phyloP scores from a whole-genome alignment of 768 basidiomycete genomes.

The Rhodotorula diobovata region DNA sequence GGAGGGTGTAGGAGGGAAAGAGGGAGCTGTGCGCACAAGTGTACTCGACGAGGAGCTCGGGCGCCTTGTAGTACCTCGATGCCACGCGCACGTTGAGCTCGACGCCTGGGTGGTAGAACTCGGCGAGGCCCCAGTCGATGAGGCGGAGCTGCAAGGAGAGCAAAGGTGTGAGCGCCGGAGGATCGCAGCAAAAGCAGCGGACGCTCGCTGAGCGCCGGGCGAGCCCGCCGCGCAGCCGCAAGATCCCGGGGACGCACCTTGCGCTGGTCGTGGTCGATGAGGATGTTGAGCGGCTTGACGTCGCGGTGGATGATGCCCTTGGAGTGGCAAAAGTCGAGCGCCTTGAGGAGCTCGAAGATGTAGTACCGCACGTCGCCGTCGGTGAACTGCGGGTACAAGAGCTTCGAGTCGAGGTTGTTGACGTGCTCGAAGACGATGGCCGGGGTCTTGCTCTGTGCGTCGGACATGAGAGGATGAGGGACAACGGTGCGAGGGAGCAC shows the following conservation, averaged over 20 bases:
- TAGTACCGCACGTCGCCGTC: conserved; percentile 95
- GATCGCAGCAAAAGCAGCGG: too few relatives aligned
- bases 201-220: too few relatives aligned
- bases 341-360: conserved; percentile 94
- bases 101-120: conserved; percentile 96
- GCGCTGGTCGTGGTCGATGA: conserved; percentile 97
- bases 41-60: conserved; percentile 1
- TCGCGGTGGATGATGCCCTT: conserved; percentile 99
- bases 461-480: background rate
- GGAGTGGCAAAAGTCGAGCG: conserved; percentile 94
- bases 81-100: conserved; percentile 98
- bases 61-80: conserved; percentile 83
- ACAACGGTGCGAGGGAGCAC: too few relatives aligned
- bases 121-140: conserved; percentile 98
- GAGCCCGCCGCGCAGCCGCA: background rate
- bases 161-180: background rate
- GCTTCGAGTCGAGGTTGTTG: conserved; percentile 96
- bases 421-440: conserved; percentile 96
- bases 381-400: conserved; percentile 88
- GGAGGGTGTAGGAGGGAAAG: too few relatives aligned
- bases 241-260: conserved; percentile 57
- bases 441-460: conserved; percentile 73
- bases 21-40: background rate
- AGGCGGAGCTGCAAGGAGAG: conserved; percentile 64
- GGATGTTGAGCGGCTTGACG: conserved; percentile 95